These are phyloP conservation scores for Tulasnella calospora DNA, from an alignment of 768 basidiomycete species.

Conservation along the genomic window DNA sequence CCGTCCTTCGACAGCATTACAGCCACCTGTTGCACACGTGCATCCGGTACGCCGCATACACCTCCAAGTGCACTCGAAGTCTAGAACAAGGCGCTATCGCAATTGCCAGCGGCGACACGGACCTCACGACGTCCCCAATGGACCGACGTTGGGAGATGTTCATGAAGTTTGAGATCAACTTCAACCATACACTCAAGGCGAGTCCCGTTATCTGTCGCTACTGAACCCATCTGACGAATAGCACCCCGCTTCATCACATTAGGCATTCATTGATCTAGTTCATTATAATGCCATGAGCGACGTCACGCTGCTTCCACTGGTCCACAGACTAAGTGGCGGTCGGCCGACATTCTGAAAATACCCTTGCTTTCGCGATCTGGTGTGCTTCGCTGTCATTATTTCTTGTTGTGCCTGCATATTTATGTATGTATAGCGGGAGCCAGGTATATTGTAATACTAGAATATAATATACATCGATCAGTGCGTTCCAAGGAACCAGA, in stretches of 20 bases:
- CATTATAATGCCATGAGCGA: slow-evolving; percentile 3
- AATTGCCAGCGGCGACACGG: slow-evolving; percentile 40
- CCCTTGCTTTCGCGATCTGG: not conserved
- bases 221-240: not conserved
- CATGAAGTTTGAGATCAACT: slow-evolving; percentile 86
- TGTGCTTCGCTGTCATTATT: not conserved
- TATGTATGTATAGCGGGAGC: slow-evolving; percentile 4
- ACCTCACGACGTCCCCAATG: slow-evolving; percentile 50
- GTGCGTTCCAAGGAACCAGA: not conserved
- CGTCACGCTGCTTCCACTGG: not conserved
- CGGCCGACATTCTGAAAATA: slow-evolving; percentile 12
- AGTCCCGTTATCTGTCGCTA: slow-evolving; percentile 31
- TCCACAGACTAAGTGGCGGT: not conserved
- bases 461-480: slow-evolving; percentile 9
- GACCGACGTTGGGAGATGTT: slow-evolving; percentile 84
- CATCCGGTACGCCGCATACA: slow-evolving; percentile 83
- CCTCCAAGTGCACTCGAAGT: slow-evolving; percentile 70
- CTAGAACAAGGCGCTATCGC: slow-evolving; percentile 57
- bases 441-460: slow-evolving; percentile 19
- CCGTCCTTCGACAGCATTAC: not conserved
- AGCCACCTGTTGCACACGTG: slow-evolving; percentile 51
- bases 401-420: not conserved
- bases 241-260: not conserved
- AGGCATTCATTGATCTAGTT: slow-evolving; percentile 21
- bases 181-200: slow-evolving; percentile 74